These are phyloP conservation scores for Kuraishia hungarica DNA, from an alignment of 805 yeast genomes.

Conservation along the genomic window DNA sequence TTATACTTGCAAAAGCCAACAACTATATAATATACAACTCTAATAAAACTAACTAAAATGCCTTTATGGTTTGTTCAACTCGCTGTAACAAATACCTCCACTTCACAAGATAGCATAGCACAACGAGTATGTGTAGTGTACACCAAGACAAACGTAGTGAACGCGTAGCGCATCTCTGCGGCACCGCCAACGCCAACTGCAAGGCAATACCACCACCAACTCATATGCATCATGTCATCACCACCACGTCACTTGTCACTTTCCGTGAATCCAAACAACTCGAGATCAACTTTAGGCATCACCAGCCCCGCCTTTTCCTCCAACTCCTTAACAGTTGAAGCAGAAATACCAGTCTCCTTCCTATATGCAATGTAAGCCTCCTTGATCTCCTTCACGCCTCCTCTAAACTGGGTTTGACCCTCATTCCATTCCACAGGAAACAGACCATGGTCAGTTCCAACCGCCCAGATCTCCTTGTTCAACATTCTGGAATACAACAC, in stretches of 20 bases:
- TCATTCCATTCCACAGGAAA: conserved; percentile 46
- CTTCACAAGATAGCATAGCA: too few relatives aligned
- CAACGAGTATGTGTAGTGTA: too few relatives aligned
- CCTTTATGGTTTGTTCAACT: too few relatives aligned
- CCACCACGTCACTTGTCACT: too few relatives aligned
- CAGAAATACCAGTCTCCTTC: conserved; percentile 28
- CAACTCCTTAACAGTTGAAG: conserved; percentile 28
- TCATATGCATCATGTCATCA: background rate
- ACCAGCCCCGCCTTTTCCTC: conserved; percentile 26
- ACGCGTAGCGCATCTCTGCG: too few relatives aligned
- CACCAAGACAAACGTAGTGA: too few relatives aligned
- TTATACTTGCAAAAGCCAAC: too few relatives aligned
- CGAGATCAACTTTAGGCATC: conserved; percentile 18
- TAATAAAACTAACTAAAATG: too few relatives aligned
- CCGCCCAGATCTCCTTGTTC: conserved; percentile 23
- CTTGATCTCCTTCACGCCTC: conserved; percentile 33
- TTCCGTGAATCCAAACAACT: conserved; percentile 2
- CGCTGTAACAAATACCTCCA: too few relatives aligned
- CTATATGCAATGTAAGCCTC: conserved; percentile 33
- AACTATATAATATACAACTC: too few relatives aligned
- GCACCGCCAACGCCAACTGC: too few relatives aligned
- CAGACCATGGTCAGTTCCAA: conserved; percentile 32
- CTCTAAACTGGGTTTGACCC: conserved; percentile 32
- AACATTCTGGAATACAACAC: conserved; percentile 39
- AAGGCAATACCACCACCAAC: background rate